These are phyloP conservation scores for Diaporthe batatas DNA, from an alignment of 2,329 filamentous ascomycete genomes.

Conservation along the genomic window DNA sequence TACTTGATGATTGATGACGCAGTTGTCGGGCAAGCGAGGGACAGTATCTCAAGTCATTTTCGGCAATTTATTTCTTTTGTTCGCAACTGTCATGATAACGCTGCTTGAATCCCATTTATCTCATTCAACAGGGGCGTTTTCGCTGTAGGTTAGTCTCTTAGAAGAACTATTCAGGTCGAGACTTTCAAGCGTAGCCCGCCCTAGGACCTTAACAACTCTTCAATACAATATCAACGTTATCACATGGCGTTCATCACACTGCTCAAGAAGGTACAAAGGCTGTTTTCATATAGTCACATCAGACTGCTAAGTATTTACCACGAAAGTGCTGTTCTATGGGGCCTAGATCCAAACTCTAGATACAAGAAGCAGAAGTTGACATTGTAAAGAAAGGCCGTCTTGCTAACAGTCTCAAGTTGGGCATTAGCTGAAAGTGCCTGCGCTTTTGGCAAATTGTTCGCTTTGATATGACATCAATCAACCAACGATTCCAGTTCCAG, in stretches of 20 bases:
- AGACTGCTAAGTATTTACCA: conserved; percentile 4
- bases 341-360: neutral
- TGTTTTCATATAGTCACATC: neutral
- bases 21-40: neutral
- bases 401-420: neutral
- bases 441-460: neutral
- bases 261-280: neutral
- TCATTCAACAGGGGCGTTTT: neutral
- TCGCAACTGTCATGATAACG: neutral
- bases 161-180: no score
- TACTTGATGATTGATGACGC: conserved; percentile 4
- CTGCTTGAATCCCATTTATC: neutral
- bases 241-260: neutral
- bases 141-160: neutral
- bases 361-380: neutral
- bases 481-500: conserved; percentile 36
- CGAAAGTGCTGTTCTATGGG: neutral
- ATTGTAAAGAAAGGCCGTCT: neutral
- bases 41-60: neutral
- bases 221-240: conserved; percentile 10
- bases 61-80: conserved; percentile 7
- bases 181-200: no score
- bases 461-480: neutral
- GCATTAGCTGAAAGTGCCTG: neutral
- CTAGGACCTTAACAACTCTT: neutral